Conservation (phyloP, 1,284 basidiomycete species). For the Boletus sp. region DNA sequence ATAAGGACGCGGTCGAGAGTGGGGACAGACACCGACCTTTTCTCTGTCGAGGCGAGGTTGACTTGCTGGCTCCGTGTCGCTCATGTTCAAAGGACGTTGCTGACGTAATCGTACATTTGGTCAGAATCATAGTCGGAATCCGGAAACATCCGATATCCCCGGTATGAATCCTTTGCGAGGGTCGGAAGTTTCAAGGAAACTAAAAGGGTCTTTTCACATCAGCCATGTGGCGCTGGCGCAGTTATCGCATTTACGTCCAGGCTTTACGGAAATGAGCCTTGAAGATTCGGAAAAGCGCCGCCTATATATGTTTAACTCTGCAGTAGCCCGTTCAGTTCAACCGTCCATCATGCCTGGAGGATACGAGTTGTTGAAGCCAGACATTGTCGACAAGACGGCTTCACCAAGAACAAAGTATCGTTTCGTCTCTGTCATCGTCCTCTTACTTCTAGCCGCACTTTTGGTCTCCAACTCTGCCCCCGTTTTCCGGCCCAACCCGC, state of each 20-base stretch:
- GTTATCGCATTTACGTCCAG: too few species aligned
- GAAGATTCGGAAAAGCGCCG: too few species aligned
- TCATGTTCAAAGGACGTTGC: slow-evolving; percentile 27
- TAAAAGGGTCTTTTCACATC: too few species aligned
- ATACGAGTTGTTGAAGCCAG: slow-evolving; percentile 26
- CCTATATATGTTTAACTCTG: too few species aligned
- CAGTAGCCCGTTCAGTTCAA: too few species aligned
- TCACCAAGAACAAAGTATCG: slow-evolving; percentile 17
- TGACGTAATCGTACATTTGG: slow-evolving; percentile 13
- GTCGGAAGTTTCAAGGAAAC: neutral
- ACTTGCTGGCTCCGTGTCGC: slow-evolving; percentile 43
- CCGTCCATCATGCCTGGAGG: slow-evolving; percentile 22
- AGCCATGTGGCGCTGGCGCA: too few species aligned
- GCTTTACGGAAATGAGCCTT: too few species aligned
- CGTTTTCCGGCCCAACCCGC: neutral
- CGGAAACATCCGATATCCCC: neutral
- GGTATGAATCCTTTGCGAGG: too few species aligned
- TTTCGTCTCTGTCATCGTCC: slow-evolving; percentile 16
- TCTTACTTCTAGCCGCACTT: slow-evolving; percentile 19
- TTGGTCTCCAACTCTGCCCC: slow-evolving; percentile 15
- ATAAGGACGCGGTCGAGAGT: slow-evolving; percentile 9
- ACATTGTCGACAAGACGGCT: neutral
- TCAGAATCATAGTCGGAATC: neutral
- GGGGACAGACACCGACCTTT: slow-evolving; percentile 36
- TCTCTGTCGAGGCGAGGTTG: slow-evolving; percentile 45